Base-by-base conservation (phyloP, 2,329 filamentous ascomycete species). In the Fusarium sp. region DNA sequence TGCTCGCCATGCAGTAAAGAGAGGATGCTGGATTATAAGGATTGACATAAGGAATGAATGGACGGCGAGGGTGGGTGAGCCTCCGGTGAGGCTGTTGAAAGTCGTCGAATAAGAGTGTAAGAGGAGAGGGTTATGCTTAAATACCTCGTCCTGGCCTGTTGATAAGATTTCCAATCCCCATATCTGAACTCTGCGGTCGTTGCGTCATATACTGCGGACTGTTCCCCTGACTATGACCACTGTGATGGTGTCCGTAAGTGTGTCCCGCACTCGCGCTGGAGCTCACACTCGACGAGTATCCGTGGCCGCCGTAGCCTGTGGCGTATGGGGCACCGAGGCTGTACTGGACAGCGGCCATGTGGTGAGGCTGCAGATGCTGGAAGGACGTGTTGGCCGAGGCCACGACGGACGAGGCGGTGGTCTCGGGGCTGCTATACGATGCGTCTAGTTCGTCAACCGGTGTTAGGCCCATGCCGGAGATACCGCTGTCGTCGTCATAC, bases 401-500 rank as follows among this genome's bases (percentile, higher is more conserved):
- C 49, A 79, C 76, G 61, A 78, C 80, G 31, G 82, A 82, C 33
- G 80, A 78, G 59, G 79, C 79, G 59, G 78, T 80, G 57, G 81
- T 82, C 75, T 85, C 84, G 71, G 84, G 84, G 75, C 83, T 86
- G 80, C 81, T 85, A 79, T 86, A 86, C 71, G 82, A 82, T 72
- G 84, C 80, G 76, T 87, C 85, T 74, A 87, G 77, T 74, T 88
- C 86, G 78, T 88, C 86, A 79, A 85, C 82, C 75, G 84, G 84
- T 64, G 84, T 87, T 77, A 87, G 80, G 78, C 80, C 84, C 79
- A 85, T 85, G 78, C 83, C 84, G 76, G 86, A 89, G 81, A 91
- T 87, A 75, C 88, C 90, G 80, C 88, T 91, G 81, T 93, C 90
- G 81, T 91, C 90, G 80, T 87, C 85, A 83, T 87, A 87, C 79